Evolutionary conservation across 768 basidiomycete species (phyloP).

Genomic region (Panaeolus papilionaceus): DNA sequence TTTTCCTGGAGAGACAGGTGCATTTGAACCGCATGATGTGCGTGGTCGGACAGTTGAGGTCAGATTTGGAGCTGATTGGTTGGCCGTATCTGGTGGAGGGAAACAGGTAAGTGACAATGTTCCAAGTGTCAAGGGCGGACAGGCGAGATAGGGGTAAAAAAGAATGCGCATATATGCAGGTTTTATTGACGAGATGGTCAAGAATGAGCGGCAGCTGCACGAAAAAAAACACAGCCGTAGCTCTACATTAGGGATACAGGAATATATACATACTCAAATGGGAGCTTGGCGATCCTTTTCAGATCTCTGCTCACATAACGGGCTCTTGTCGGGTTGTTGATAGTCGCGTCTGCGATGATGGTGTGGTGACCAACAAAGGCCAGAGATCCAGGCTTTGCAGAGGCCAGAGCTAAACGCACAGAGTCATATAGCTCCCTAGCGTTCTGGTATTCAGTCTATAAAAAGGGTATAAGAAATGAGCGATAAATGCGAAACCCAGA

Average conservation of each 20-base stretch:
- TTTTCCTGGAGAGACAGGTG: not conserved
- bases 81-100: not conserved
- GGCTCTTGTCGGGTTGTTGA: slow-evolving; percentile 31
- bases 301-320: slow-evolving; percentile 35
- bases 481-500: not conserved
- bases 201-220: not conserved
- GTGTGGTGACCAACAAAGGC: slow-evolving; percentile 33
- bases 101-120: not conserved
- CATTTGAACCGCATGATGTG: not conserved
- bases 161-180: not conserved
- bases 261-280: slow-evolving; percentile 34
- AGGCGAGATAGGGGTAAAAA: not conserved
- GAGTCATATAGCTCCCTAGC: slow-evolving; percentile 36
- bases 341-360: slow-evolving; percentile 33
- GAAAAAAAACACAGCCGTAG: not conserved
- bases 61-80: not conserved
- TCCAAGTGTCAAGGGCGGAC: not conserved
- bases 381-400: slow-evolving; percentile 12
- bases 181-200: not conserved
- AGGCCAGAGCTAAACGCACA: not conserved
- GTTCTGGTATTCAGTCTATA: slow-evolving; percentile 34
- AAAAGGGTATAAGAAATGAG: not conserved
- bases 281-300: slow-evolving; percentile 34
- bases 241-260: not conserved
- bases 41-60: not conserved